Evolutionary conservation across 306 rosid genomes (phyloP).

Genomic region (Lathyrus aphaca): DNA sequence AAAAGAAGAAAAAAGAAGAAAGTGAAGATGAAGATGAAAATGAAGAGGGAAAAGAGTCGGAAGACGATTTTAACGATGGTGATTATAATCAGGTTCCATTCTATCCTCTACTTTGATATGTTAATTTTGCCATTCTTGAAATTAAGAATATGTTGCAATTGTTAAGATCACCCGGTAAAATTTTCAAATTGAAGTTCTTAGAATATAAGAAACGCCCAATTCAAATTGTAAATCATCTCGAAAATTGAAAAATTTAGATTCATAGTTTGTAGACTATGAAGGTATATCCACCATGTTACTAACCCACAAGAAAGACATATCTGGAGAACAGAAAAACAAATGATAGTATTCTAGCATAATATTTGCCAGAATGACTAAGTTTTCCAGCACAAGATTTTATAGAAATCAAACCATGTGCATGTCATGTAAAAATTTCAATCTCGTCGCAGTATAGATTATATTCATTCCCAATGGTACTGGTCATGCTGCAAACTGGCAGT

Average conservation of each 20-base stretch:
- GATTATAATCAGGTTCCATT: conserved; percentile 59
- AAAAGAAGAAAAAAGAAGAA: conserved; percentile 48
- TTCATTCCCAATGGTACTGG: background rate
- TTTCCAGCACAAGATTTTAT: background rate
- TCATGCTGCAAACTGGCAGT: background rate
- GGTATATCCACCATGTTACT: background rate
- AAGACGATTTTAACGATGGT: conserved; percentile 49
- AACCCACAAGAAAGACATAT: background rate
- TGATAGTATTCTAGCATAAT: background rate
- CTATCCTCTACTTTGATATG: conserved; percentile 26
- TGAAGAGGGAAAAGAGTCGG: conserved; percentile 34
- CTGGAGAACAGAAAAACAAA: background rate
- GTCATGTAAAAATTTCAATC: background rate
- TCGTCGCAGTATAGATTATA: background rate
- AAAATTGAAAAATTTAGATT: background rate
- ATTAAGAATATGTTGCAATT: conserved; percentile 9
- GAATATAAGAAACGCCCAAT: background rate
- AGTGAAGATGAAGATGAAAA: conserved; percentile 55
- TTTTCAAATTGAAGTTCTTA: conserved; percentile 25
- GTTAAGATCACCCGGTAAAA: background rate
- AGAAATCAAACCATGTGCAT: background rate
- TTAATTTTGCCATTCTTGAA: conserved; percentile 23
- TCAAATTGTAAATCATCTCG: background rate
- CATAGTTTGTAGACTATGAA: background rate
- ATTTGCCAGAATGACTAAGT: background rate